A percentile compares a stretch with the other conserved stretches of the same genome.
These are phyloP conservation scores for Didymella lethalis DNA, from an alignment of 2,329 filamentous ascomycete genomes.

Conservation along the genomic window DNA sequence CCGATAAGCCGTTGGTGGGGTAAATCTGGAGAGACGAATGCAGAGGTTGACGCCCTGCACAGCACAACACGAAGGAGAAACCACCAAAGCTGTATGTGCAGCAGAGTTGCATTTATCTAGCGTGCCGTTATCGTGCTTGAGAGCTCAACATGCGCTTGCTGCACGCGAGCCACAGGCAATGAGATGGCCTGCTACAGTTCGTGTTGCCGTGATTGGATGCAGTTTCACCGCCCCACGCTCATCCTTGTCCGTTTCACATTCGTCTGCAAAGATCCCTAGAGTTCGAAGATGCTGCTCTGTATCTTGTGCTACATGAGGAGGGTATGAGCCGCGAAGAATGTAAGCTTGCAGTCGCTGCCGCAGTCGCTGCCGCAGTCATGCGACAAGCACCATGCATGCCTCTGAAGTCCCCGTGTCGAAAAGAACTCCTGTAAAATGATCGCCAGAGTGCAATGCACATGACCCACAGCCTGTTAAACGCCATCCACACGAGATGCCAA, in stretches of 20 bases:
- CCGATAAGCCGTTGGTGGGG: conserved; percentile 29
- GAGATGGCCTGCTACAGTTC: conserved; percentile 33
- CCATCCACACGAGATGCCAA: conserved; percentile 18
- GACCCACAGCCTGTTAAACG: conserved; percentile 17
- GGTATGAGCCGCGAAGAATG: neutral
- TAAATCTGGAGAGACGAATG: conserved; percentile 14
- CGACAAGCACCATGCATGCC: neutral
- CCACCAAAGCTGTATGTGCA: conserved; percentile 10
- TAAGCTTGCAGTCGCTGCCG: conserved; percentile 5
- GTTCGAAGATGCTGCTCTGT: conserved; percentile 5
- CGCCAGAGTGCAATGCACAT: conserved; percentile 10
- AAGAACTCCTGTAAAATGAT: conserved; percentile 3
- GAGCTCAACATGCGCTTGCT: conserved; percentile 31
- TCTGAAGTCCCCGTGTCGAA: neutral
- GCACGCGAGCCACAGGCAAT: conserved; percentile 35
- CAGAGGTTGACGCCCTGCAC: conserved; percentile 8
- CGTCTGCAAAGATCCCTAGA: conserved; percentile 1
- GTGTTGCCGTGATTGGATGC: conserved; percentile 39
- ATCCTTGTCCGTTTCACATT: conserved; percentile 27
- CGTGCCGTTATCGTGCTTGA: conserved; percentile 31
- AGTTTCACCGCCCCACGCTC: conserved; percentile 31
- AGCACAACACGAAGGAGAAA: conserved; percentile 14
- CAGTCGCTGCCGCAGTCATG: conserved; percentile 9
- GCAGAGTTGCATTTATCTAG: conserved; percentile 26
- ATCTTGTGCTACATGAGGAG: conserved; percentile 14